Percentiles rank a stretch among this genome's conserved stretches.
Evolutionary conservation across 2,329 filamentous ascomycete species (phyloP).

Genomic region (Scedosporium aurantiacum): DNA sequence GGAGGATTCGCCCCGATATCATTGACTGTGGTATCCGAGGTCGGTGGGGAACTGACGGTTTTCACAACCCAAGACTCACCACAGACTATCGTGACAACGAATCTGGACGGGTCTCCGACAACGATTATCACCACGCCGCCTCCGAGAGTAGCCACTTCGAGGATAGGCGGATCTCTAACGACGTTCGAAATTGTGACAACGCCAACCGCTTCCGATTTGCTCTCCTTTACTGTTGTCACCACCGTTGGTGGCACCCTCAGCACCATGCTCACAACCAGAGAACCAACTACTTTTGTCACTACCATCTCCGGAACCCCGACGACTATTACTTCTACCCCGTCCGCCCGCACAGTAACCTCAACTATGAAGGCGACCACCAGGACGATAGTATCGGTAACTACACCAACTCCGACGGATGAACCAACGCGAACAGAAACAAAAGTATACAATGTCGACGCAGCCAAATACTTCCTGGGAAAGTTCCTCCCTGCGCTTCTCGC

Average conservation of each 20-base stretch:
- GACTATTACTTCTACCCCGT: constrained; percentile 18
- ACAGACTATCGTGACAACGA: constrained; percentile 14
- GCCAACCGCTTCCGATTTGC: constrained; percentile 12
- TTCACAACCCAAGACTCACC: constrained; percentile 14
- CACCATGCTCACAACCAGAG: constrained; percentile 4
- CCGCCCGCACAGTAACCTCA: constrained; percentile 14
- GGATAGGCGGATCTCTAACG: constrained; percentile 15
- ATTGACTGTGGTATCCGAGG: constrained; percentile 14
- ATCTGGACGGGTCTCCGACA: constrained; percentile 13
- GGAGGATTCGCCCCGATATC: constrained; percentile 14
- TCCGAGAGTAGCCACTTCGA: constrained; percentile 15
- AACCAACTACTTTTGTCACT: constrained; percentile 15
- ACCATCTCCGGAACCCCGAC: constrained; percentile 15
- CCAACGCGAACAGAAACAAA: constrained; percentile 9
- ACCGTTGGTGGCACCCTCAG: constrained; percentile 15
- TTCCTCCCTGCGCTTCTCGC: constrained; percentile 30
- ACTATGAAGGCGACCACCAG: constrained; percentile 14
- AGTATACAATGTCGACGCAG: constrained; percentile 15
- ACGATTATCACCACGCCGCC: constrained; percentile 15
- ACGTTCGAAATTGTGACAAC: constrained; percentile 17
- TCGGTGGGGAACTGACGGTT: constrained; percentile 15
- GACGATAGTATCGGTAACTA: constrained; percentile 14
- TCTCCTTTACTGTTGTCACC: constrained; percentile 14
- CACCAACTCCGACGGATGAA: constrained; percentile 4
- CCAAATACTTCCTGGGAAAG: constrained; percentile 27